Conservation (phyloP, 352 stramenopile genomes). For the Phytopythium mirpurense region DNA sequence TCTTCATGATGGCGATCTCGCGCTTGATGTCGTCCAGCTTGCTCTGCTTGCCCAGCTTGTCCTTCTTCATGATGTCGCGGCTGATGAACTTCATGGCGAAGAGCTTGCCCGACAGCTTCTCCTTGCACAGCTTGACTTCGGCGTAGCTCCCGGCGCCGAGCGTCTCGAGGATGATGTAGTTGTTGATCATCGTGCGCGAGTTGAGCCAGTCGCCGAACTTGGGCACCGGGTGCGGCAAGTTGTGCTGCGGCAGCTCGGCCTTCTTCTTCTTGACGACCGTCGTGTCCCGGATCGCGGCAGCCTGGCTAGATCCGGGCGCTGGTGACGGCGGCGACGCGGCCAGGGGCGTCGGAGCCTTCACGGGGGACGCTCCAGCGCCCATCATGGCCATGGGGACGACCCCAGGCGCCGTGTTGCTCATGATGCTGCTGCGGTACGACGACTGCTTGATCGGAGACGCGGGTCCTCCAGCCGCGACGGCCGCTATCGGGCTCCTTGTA, state of each 20-base stretch:
- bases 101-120: conserved; percentile 66
- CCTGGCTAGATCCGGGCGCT: not conserved
- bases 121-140: conserved; percentile 88
- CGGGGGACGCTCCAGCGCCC: conserved; percentile 3
- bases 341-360: conserved; percentile 9
- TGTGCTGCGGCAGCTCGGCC: conserved; percentile 65
- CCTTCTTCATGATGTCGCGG: conserved; percentile 83
- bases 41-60: conserved; percentile 74
- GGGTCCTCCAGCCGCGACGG: conserved; percentile 9
- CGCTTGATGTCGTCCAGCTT: conserved; percentile 86
- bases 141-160: conserved; percentile 87
- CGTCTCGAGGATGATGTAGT: conserved; percentile 89
- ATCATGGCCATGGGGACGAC: conserved; percentile 34
- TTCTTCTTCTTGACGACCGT: conserved; percentile 83
- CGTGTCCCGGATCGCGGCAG: conserved; percentile 54
- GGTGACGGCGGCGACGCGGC: conserved; percentile 6
- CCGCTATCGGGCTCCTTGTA: conserved; percentile 23
- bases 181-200: conserved; percentile 90
- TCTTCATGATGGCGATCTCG: conserved; percentile 98
- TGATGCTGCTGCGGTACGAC: conserved; percentile 49
- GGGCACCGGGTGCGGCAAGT: conserved; percentile 65
- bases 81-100: conserved; percentile 89
- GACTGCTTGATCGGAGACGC: conserved; percentile 30
- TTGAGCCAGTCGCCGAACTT: conserved; percentile 86
- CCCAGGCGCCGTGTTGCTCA: conserved; percentile 24